Base-by-base conservation (phyloP, 2,329 filamentous ascomycete genomes). In the Aspergillus cejpii region DNA sequence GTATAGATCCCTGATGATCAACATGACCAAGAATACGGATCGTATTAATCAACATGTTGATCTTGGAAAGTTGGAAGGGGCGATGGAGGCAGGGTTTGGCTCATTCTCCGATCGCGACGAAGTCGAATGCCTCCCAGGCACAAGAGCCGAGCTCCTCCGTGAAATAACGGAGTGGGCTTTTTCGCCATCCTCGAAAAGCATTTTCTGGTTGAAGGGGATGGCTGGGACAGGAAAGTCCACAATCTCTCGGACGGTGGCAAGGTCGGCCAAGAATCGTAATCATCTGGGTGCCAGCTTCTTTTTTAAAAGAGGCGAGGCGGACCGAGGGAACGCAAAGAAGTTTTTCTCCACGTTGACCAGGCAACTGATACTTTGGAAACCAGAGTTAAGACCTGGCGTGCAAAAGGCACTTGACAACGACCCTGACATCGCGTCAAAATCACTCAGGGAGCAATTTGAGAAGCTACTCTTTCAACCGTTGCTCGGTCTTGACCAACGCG, bases 271-370 rank as follows among this genome's bases (percentile, higher is more conserved):
- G 6, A 43, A 53, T 6, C 45, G 51, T 6, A 33, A 46, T 5
- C 21, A 49, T 8, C 61, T 69, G 36, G 60, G 57, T 15, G 64
- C 63, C 2, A 69, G 62, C 46, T 74, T 74, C 52, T 73, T 74
- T 55, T 75, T 74, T 56, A 71, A 69, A 44, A 64, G 59, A 45
- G 68, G 66, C 2, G 68, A 69, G 36, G 53, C 53, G 3, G 66
- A 73, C 47, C 62, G 66, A 15, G 60, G 63, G 4, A 59, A 55
- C 24, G 57, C 62, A 1, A 47, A 51, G 5, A 59, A 53, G 39
- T 59, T 75, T 31, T 62, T 74, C 20, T 55, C 67, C 0, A 74
- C 69, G 0, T 55, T 57, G n/a, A 17, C 19, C 5, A 6, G 7
- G 2, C 54, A 55, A 37, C 21, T 75, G 29, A 62, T 65, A 0